Conservation (phyloP, 2,329 filamentous ascomycete genomes). For the Paracoccidioides lutzii region DNA sequence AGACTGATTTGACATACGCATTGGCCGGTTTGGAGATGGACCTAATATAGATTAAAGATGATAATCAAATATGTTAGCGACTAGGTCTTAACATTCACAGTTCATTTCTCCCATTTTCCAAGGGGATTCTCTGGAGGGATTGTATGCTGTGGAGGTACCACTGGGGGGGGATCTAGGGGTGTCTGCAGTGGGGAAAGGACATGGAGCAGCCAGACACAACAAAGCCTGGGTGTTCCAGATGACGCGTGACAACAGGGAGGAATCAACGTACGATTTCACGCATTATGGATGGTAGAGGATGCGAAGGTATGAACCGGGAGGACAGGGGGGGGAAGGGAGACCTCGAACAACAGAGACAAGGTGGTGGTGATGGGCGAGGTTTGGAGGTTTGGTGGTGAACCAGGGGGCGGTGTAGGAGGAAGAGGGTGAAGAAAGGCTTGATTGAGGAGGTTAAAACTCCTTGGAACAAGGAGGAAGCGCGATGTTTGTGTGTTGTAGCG, state of each 20-base stretch:
- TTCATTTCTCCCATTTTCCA: constrained; percentile 5
- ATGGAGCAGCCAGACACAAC: background rate
- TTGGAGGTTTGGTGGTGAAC: constrained; percentile 13
- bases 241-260: constrained; percentile 24
- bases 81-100: background rate
- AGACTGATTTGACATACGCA: constrained; percentile 55
- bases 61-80: constrained; percentile 14
- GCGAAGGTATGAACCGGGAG: constrained; percentile 7
- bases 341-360: constrained; percentile 9
- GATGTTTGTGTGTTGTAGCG: background rate
- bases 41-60: constrained; percentile 49
- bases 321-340: constrained; percentile 10
- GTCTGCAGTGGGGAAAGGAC: background rate
- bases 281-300: constrained; percentile 40
- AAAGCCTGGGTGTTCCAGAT: background rate
- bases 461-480: background rate
- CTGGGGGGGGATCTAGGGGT: background rate
- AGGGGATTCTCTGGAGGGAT: constrained; percentile 13
- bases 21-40: constrained; percentile 99
- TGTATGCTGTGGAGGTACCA: background rate
- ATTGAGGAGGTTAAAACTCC: too few relatives aligned
- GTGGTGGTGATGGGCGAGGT: constrained; percentile 16
- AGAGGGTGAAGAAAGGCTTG: constrained; percentile 1
- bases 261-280: constrained; percentile 56
- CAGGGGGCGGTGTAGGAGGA: constrained; percentile 7